Evolutionary conservation across 352 stramenopile genomes (phyloP).

Genomic region (Lagenidium sp.): DNA sequence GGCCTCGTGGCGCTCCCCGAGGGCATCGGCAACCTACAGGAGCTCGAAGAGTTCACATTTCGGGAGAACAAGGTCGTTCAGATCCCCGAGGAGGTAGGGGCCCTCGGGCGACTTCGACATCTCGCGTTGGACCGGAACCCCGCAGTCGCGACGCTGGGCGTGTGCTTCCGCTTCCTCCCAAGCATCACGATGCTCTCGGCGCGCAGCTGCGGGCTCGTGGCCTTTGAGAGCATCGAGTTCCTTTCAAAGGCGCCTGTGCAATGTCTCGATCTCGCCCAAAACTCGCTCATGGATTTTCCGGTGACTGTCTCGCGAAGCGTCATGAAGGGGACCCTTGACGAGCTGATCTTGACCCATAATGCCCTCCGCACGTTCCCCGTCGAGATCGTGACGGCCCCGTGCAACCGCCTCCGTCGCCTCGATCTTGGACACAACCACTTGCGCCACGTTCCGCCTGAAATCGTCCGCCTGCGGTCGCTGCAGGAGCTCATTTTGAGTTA

Average conservation of each 20-base stretch:
- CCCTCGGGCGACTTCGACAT: conserved; percentile 12
- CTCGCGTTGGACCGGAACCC: conserved; percentile 36
- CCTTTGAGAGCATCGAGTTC: conserved; percentile 34
- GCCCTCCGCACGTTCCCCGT: conserved; percentile 24
- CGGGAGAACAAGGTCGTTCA: neutral
- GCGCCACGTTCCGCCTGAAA: conserved; percentile 21
- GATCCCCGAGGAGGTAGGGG: neutral
- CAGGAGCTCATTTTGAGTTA: conserved; percentile 26
- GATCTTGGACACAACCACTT: conserved; percentile 46
- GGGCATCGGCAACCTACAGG: conserved; percentile 2
- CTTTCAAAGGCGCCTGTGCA: conserved; percentile 31
- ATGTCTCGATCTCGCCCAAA: conserved; percentile 25
- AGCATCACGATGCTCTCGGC: conserved; percentile 23
- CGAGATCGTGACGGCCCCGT: conserved; percentile 23
- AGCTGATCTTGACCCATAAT: conserved; percentile 29
- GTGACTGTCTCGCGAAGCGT: conserved; percentile 19
- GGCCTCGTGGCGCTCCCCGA: neutral
- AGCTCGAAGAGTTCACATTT: neutral
- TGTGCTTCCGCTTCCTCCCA: conserved; percentile 24
- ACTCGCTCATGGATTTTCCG: conserved; percentile 32
- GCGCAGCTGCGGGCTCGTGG: conserved; percentile 25
- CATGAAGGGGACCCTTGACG: conserved; percentile 39
- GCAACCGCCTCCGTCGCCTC: conserved; percentile 22
- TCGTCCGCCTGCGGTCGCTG: conserved; percentile 24
- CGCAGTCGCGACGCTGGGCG: conserved; percentile 22